Evolutionary conservation across 2,329 filamentous ascomycete genomes (phyloP).

Genomic region (Tolypocladium nubicola): DNA sequence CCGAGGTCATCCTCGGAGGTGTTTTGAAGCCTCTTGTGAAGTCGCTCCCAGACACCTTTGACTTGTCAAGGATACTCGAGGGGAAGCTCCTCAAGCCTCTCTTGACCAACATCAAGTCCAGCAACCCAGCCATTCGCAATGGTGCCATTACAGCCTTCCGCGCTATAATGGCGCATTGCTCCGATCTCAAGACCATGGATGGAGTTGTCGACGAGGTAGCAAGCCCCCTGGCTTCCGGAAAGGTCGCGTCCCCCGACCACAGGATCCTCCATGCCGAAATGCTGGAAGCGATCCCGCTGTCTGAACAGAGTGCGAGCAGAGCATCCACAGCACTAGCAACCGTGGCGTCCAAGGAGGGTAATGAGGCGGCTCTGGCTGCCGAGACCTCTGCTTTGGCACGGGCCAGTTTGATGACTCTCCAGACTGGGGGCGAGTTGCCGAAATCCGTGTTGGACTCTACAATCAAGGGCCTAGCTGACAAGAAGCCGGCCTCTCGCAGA

Average conservation of each 20-base stretch:
- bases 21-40: slow-evolving; percentile 63
- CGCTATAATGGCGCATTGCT: slow-evolving; percentile 52
- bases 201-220: slow-evolving; percentile 71
- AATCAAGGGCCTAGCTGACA: slow-evolving; percentile 75
- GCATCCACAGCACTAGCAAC: slow-evolving; percentile 56
- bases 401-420: slow-evolving; percentile 52
- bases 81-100: slow-evolving; percentile 74
- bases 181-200: slow-evolving; percentile 45
- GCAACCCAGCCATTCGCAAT: slow-evolving; percentile 65
- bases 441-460: slow-evolving; percentile 61
- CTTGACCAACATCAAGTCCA: slow-evolving; percentile 84
- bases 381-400: slow-evolving; percentile 63
- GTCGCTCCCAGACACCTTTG: slow-evolving; percentile 58
- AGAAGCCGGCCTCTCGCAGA: slow-evolving; percentile 66
- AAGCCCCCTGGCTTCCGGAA: slow-evolving; percentile 69
- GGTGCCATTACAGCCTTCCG: slow-evolving; percentile 69
- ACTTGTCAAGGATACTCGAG: slow-evolving; percentile 66
- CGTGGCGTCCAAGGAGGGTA: slow-evolving; percentile 74
- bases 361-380: slow-evolving; percentile 68
- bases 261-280: slow-evolving; percentile 75
- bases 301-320: slow-evolving; percentile 51
- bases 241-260: slow-evolving; percentile 77
- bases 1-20: slow-evolving; percentile 77
- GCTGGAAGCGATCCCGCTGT: slow-evolving; percentile 54
- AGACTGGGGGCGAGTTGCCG: slow-evolving; percentile 49